Evolutionary conservation across 768 basidiomycete genomes (phyloP), one percentile per base, ranked within the genome.

Genomic region (Terana coerulea): DNA sequence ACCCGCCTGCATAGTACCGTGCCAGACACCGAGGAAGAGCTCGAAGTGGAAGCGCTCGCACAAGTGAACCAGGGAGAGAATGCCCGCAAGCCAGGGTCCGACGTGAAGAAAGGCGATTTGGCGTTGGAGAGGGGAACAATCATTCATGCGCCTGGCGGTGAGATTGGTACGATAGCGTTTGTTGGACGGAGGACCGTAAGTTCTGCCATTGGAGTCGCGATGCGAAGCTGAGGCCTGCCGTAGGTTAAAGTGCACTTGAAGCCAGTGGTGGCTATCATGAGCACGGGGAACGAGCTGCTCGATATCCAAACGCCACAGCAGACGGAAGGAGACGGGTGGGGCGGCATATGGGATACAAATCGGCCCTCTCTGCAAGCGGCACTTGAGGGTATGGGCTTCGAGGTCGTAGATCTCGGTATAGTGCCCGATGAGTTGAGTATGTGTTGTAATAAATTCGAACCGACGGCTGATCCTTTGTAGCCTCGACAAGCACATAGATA

Each of bases 321-420:
- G 11, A 64, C 69, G 5, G 65, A 64, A 4, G 51, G 49, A 1
- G 65, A 66, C 15, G 69, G 70, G 12, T 89, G 87, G 87, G 79
- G 80, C 25, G 84, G 86, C 0, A 83, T 92, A 39, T 88, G 80
- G 69, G 92, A 95, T 60, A 92, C 91, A 0, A 95, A 95, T 65
- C 69, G 92, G 29, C 92, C 91, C 1, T 86, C 89, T 0, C 68
- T 95, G 47, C 75, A 75, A 35, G 83, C 88, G 1, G 79, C 79
- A 0, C 72, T 94, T 1, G 76, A 84, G 61, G 78, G 84, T 0
- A 64, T 91, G 66, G 89, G 89, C 1, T 94, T 88, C 64, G 71
- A 80, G 21, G 86, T 90, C 15, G 47, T 91, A 28, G 91, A 95
- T 64, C 72, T 94, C 3, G 91, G 91, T 1, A 87, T 95, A 55